Evolutionary conservation across 768 basidiomycete species (phyloP).

Genomic region (Strobilomyces dryophilus): DNA sequence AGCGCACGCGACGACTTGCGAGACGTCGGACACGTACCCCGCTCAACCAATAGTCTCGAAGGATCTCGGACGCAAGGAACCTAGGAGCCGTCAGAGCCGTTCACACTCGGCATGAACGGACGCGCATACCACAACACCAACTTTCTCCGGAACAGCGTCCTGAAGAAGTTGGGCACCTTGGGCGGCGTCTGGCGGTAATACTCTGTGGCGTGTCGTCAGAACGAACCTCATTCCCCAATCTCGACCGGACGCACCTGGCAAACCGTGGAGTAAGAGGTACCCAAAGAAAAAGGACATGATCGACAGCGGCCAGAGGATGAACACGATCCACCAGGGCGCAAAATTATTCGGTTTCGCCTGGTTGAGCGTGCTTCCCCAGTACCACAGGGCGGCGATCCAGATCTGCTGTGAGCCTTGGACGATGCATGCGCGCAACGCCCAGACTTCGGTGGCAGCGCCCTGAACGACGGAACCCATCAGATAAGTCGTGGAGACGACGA

Average conservation of each 20-base stretch:
- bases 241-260: slow-evolving; percentile 59
- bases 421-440: slow-evolving; percentile 86
- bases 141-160: slow-evolving; percentile 84
- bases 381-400: slow-evolving; percentile 95
- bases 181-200: slow-evolving; percentile 92
- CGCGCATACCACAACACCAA: slow-evolving; percentile 72
- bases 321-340: slow-evolving; percentile 82
- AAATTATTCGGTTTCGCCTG: slow-evolving; percentile 44
- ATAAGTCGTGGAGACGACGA: background rate
- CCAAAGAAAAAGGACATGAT: slow-evolving; percentile 72
- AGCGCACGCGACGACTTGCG: slow-evolving; percentile 1
- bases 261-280: slow-evolving; percentile 79
- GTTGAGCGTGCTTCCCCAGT: slow-evolving; percentile 86
- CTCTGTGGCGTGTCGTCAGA: slow-evolving; percentile 40
- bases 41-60: slow-evolving; percentile 91
- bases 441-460: slow-evolving; percentile 93
- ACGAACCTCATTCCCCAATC: background rate
- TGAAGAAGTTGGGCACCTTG: slow-evolving; percentile 90
- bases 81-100: slow-evolving; percentile 15
- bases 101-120: background rate
- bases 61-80: slow-evolving; percentile 87
- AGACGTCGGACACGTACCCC: slow-evolving; percentile 48
- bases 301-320: slow-evolving; percentile 79
- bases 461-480: slow-evolving; percentile 25
- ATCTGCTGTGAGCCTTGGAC: slow-evolving; percentile 95